These are phyloP conservation scores for Aphanomyces invadans DNA, from an alignment of 352 stramenopile species.

Conservation along the genomic window DNA sequence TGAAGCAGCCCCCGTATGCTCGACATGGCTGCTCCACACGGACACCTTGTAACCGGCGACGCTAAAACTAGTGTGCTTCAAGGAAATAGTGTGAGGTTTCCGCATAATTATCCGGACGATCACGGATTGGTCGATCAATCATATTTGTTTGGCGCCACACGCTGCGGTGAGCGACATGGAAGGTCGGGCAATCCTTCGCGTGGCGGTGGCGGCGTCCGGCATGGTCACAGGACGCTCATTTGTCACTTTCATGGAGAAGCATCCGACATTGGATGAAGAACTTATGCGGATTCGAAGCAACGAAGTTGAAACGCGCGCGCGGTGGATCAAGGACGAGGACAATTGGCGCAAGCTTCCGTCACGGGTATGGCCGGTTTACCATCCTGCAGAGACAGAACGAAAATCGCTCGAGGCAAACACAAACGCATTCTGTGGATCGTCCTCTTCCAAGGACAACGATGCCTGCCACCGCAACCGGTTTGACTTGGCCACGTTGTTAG, in stretches of 20 bases:
- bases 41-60: no score
- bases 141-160: not conserved
- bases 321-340: constrained; percentile 21
- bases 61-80: no score
- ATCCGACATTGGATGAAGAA: not conserved
- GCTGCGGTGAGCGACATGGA: not conserved
- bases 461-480: not conserved
- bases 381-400: not conserved
- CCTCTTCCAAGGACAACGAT: not conserved
- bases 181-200: not conserved
- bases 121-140: not conserved
- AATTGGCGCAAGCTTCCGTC: constrained; percentile 15
- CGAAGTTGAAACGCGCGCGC: constrained; percentile 3
- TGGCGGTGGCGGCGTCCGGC: not conserved
- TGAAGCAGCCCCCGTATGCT: not conserved
- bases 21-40: not conserved
- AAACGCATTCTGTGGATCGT: not conserved
- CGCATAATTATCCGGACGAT: not conserved
- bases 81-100: not conserved
- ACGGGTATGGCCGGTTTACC: constrained; percentile 9
- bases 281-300: not conserved
- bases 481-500: constrained; percentile 9
- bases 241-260: not conserved
- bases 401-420: not conserved
- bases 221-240: not conserved